A percentile compares a stretch with the other conserved stretches of the same genome.
phyloP scores from a whole-genome alignment of 2,329 filamentous ascomycete genomes.

The Corinectria fuckeliana region DNA sequence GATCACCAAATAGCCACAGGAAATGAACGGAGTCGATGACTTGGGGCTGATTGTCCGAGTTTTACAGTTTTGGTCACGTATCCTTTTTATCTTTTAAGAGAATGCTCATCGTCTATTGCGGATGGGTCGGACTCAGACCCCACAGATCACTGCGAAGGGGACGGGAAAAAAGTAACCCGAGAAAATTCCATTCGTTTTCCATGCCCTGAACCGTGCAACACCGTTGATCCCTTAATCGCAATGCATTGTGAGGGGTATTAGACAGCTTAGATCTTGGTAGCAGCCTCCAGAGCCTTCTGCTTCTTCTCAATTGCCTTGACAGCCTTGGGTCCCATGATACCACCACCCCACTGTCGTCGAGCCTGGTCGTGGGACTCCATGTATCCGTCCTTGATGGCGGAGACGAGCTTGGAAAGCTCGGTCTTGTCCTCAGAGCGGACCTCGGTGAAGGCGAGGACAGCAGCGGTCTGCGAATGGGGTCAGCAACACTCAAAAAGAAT shows the following conservation, averaged over 20 bases:
- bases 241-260: slow-evolving; percentile 49
- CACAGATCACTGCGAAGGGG: slow-evolving; percentile 39
- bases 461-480: slow-evolving; percentile 78
- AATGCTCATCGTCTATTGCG: slow-evolving; percentile 47
- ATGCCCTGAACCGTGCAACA: slow-evolving; percentile 51
- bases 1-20: background rate
- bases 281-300: slow-evolving; percentile 89
- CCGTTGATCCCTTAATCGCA: slow-evolving; percentile 48
- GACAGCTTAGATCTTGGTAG: slow-evolving; percentile 90
- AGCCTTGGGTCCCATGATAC: slow-evolving; percentile 98
- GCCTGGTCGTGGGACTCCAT: slow-evolving; percentile 91
- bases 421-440: slow-evolving; percentile 98
- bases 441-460: slow-evolving; percentile 94
- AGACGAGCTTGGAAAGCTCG: slow-evolving; percentile 96
- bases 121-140: slow-evolving; percentile 38
- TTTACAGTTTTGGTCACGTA: slow-evolving; percentile 2
- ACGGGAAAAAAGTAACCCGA: slow-evolving; percentile 42
- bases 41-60: background rate
- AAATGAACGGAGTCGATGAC: background rate
- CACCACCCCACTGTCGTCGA: slow-evolving; percentile 97
- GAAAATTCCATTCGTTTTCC: slow-evolving; percentile 52
- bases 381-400: slow-evolving; percentile 98
- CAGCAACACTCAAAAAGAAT: slow-evolving; percentile 33
- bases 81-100: slow-evolving; percentile 32
- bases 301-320: slow-evolving; percentile 79